These are phyloP conservation scores for Naganishia friedmannii DNA, from an alignment of 768 basidiomycete species.

Conservation along the genomic window DNA sequence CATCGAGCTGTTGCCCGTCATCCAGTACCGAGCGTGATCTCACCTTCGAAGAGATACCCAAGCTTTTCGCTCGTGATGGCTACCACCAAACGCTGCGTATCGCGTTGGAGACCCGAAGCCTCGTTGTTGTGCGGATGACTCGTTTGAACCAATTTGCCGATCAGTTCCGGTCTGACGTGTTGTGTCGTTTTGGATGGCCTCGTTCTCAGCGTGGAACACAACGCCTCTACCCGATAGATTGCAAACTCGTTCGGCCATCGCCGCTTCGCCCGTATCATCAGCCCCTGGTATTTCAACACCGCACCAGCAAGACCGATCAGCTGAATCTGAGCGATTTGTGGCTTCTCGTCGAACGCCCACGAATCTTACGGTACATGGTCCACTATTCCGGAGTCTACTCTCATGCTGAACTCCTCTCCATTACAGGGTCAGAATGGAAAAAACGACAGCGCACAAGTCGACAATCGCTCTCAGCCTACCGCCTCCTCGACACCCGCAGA, in stretches of 20 bases:
- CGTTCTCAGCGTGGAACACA: slow-evolving; percentile 9
- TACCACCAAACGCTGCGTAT: neutral
- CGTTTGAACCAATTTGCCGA: neutral
- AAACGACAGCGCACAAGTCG: neutral
- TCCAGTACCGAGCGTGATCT: neutral
- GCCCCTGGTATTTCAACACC: neutral
- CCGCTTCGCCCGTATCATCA: neutral
- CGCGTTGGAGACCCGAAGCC: neutral
- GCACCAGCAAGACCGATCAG: neutral
- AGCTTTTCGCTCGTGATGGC: neutral
- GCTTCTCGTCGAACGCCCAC: neutral
- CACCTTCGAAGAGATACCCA: neutral
- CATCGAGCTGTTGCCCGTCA: neutral
- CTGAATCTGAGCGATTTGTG: neutral
- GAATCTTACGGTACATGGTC: neutral
- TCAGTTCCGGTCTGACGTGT: slow-evolving; percentile 22
- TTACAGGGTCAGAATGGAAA: neutral
- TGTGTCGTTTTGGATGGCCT: slow-evolving; percentile 16
- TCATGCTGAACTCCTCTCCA: neutral
- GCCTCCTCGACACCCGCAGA: neutral
- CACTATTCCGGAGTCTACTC: neutral
- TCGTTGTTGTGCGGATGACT: neutral
- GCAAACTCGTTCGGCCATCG: neutral
- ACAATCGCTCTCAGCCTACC: neutral
- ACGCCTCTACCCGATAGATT: slow-evolving; percentile 2